phyloP scores from a whole-genome alignment of 805 yeast genomes.

The Starmerella tilneyi region DNA sequence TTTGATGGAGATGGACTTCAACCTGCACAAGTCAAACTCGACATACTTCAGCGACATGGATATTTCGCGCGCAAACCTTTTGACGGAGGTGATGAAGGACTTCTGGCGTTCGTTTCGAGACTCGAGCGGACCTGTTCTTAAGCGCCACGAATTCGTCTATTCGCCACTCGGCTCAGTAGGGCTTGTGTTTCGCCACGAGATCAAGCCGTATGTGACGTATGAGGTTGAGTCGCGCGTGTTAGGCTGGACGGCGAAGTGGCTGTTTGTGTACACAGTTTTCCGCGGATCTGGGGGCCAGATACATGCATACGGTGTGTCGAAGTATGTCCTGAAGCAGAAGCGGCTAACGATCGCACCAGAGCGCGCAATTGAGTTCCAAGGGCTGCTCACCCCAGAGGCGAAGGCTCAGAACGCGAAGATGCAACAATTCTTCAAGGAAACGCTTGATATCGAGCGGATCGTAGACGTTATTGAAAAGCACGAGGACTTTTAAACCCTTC shows the following conservation, averaged over 20 bases:
- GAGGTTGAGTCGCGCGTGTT: slow-evolving; percentile 47
- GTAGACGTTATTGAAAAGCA: slow-evolving; percentile 10
- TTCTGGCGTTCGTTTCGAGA: slow-evolving; percentile 41
- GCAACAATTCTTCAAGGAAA: slow-evolving; percentile 18
- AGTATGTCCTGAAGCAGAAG: slow-evolving; percentile 71
- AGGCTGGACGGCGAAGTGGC: slow-evolving; percentile 85
- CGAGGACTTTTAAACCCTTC: not conserved
- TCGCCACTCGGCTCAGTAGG: slow-evolving; percentile 69
- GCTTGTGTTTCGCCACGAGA: slow-evolving; percentile 59
- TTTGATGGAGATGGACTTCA: slow-evolving; percentile 73
- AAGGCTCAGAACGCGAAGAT: slow-evolving; percentile 28
- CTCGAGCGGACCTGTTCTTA: slow-evolving; percentile 23
- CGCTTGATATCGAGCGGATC: slow-evolving; percentile 23
- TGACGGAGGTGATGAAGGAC: slow-evolving; percentile 48
- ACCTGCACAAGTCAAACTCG: slow-evolving; percentile 77
- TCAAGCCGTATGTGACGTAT: slow-evolving; percentile 55
- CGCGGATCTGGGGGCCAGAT: slow-evolving; percentile 29
- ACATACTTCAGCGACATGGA: slow-evolving; percentile 78
- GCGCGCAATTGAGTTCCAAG: slow-evolving; percentile 47
- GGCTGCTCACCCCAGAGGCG: slow-evolving; percentile 45
- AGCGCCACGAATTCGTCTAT: slow-evolving; percentile 40
- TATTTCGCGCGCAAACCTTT: slow-evolving; percentile 56
- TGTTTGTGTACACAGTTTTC: slow-evolving; percentile 59
- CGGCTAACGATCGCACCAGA: slow-evolving; percentile 63
- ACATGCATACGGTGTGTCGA: slow-evolving; percentile 57